Base-by-base conservation (phyloP, 176 grass and related monocot species). In the Phragmites australis region DNA sequence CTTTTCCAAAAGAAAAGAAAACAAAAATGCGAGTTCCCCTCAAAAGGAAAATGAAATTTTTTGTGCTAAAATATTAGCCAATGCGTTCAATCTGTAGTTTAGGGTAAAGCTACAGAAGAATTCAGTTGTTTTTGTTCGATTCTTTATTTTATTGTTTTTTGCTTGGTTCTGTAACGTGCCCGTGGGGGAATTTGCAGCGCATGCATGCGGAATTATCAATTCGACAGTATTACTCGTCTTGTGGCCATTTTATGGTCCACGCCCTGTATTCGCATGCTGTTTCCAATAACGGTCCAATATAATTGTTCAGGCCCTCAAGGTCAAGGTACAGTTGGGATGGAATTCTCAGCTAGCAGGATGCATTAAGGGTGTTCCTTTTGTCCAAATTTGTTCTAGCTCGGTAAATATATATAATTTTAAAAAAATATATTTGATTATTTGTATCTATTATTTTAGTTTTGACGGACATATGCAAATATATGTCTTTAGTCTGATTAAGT, bases 121-220 rank as follows among this genome's bases (percentile, higher is more conserved):
- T 2, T 29, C 29, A 32, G n/a, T 19, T 26, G 27, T 23, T 70
- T 45, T 45, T 45, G 55, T 26, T 32, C 17, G 26, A 8, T 64
- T 37, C 6, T 44, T 27, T 44, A 14, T 14, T 47, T 5, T 13
- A 13, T 2, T 34, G n/a, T 6, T 13, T 47, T 58, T 76, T 59
- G 19, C 21, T 37, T 5, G 60, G 56, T 83, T 67, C 37, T 34
- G 19, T 13, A 55, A 46, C 58, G 46, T 75, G 49, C 0, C 50
- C 15, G 40, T 68, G 48, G 34, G 62, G 49, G 72, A 57, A 84
- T 75, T 68, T 76, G 72, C 51, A 40, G 50, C 5, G 25, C n/a
- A 8, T 7, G n/a, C 22, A 17, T 70, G 34, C 4, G 27, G 37
- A 59, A 59, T 72, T 71, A 67, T 34, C 39, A 46, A 52, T 30